phyloP scores from a whole-genome alignment of 495 filamentous ascomycete genomes.

The Tuber brumale region DNA sequence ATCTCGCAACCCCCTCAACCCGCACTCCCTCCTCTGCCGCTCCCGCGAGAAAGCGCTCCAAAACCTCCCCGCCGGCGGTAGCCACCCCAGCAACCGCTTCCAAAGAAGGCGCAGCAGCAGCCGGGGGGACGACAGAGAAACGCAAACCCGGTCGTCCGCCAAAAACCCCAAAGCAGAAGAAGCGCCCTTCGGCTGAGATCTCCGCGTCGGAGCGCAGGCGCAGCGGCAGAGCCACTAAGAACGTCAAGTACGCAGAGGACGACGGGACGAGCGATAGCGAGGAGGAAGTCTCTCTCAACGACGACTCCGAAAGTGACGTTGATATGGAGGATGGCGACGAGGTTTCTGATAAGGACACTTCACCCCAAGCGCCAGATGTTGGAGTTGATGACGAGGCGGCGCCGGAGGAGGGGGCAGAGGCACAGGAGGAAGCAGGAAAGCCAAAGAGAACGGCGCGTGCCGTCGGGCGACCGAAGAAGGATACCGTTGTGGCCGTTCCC shows the following conservation, averaged over 20 bases:
- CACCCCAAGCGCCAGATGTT: slow-evolving; percentile 1
- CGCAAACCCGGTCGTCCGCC: slow-evolving; percentile 24
- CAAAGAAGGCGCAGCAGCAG: slow-evolving; percentile 17
- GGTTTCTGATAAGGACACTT: slow-evolving; percentile 48
- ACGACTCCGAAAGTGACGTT: slow-evolving; percentile 45
- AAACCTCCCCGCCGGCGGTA: slow-evolving; percentile 6
- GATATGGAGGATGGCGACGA: slow-evolving; percentile 53
- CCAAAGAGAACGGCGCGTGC: slow-evolving; percentile 15
- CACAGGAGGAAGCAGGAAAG: slow-evolving; percentile 6
- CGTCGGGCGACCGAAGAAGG: slow-evolving; percentile 26
- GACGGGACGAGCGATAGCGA: slow-evolving; percentile 33
- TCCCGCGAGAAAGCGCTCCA: slow-evolving; percentile 41
- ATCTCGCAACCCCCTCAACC: slow-evolving; percentile 37
- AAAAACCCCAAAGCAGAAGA: slow-evolving; percentile 43
- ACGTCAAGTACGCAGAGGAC: slow-evolving; percentile 42
- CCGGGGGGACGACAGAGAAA: slow-evolving; percentile 15
- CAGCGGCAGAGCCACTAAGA: slow-evolving; percentile 43
- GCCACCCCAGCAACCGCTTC: slow-evolving; percentile 6
- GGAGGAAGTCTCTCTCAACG: slow-evolving; percentile 33
- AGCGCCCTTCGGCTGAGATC: slow-evolving; percentile 39
- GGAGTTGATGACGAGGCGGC: background rate
- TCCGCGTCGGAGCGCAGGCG: slow-evolving; percentile 41
- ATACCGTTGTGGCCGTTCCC: slow-evolving; percentile 8
- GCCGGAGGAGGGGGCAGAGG: slow-evolving; percentile 8
- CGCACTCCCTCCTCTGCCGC: slow-evolving; percentile 44